A percentile compares a stretch with the other conserved stretches of the same genome.
These are phyloP conservation scores for Penicillium egyptiacum DNA, from an alignment of 495 filamentous ascomycete species.

Conservation along the genomic window DNA sequence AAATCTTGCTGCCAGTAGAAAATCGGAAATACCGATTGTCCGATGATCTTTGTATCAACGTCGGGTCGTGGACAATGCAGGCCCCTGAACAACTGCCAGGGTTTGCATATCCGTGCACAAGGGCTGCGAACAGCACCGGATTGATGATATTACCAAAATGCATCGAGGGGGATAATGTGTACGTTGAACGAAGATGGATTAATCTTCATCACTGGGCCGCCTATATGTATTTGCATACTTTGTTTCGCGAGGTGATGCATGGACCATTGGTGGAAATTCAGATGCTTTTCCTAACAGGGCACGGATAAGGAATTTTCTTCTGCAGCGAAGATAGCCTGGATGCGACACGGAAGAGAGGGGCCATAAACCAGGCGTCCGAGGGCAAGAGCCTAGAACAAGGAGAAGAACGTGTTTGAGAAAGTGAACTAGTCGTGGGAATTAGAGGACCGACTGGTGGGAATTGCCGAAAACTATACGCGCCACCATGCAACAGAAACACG, in stretches of 20 bases:
- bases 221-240: neutral
- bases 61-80: conserved; percentile 65
- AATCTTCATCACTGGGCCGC: neutral
- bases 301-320: neutral
- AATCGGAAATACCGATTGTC: conserved; percentile 75
- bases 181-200: neutral
- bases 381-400: too few species aligned
- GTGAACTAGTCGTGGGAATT: neutral
- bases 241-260: neutral
- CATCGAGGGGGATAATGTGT: conserved; percentile 7
- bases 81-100: conserved; percentile 58
- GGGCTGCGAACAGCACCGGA: conserved; percentile 19
- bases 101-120: conserved; percentile 49
- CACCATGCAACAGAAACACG: conserved; percentile 7
- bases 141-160: neutral
- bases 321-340: neutral
- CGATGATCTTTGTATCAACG: conserved; percentile 58
- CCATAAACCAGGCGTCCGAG: neutral
- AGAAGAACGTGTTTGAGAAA: neutral
- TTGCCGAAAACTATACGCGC: neutral
- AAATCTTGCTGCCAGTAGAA: conserved; percentile 65
- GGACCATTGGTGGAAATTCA: conserved; percentile 13
- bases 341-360: neutral
- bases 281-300: neutral
- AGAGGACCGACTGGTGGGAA: conserved; percentile 25